These are phyloP conservation scores for Imleria badia DNA, from an alignment of 768 basidiomycete genomes.

Conservation along the genomic window DNA sequence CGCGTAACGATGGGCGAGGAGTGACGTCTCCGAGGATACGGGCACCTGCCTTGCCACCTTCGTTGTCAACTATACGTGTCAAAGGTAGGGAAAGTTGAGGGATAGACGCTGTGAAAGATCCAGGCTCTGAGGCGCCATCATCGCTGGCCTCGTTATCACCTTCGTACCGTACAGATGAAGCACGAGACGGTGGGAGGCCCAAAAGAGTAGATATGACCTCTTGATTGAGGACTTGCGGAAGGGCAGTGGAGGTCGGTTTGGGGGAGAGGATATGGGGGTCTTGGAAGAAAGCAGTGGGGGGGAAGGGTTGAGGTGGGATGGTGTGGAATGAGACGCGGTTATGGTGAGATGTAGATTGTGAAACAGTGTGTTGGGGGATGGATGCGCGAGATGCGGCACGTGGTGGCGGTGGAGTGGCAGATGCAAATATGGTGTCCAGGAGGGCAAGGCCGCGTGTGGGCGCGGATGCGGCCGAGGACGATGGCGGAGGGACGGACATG, in stretches of 20 bases:
- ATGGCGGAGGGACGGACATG: conserved; percentile 27
- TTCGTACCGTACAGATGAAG: conserved; percentile 47
- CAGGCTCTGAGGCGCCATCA: conserved; percentile 35
- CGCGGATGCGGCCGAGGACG: conserved; percentile 27
- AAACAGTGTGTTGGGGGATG: conserved; percentile 13
- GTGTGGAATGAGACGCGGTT: conserved; percentile 2
- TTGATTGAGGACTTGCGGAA: conserved; percentile 68
- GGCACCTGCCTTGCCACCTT: conserved; percentile 16
- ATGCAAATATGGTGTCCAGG: conserved; percentile 73
- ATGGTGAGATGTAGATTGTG: conserved; percentile 10
- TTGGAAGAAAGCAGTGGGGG: conserved; percentile 26
- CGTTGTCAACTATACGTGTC: conserved; percentile 11
- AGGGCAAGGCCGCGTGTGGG: conserved; percentile 55
- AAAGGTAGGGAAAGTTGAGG: conserved; percentile 32
- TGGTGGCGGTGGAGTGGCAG: conserved; percentile 42
- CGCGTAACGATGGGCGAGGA: conserved; percentile 49
- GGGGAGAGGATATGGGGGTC: conserved; percentile 50
- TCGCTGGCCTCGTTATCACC: conserved; percentile 53
- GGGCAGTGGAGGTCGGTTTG: conserved; percentile 48
- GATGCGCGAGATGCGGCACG: conserved; percentile 19
- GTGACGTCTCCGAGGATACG: conserved; percentile 53
- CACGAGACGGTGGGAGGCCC: conserved; percentile 46
- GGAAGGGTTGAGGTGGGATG: conserved; percentile 9
- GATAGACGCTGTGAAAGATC: conserved; percentile 43
- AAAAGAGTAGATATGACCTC: conserved; percentile 67